Conservation (phyloP, 2,329 filamentous ascomycete species). For the Zasmidium cellare region DNA sequence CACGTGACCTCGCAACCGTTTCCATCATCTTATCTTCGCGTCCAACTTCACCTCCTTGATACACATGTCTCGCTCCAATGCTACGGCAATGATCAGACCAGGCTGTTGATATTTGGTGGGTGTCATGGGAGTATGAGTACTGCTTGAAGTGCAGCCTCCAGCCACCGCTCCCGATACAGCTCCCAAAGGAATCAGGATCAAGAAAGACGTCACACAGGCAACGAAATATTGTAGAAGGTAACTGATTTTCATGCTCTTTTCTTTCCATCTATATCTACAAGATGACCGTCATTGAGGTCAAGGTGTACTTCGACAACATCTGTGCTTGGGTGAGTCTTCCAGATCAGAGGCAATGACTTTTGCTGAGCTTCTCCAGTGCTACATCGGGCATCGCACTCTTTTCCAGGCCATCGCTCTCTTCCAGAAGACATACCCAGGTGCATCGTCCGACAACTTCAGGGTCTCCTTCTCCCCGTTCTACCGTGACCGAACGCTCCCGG, state of each 20-base stretch:
- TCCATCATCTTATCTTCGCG: not conserved
- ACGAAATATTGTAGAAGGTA: too few relatives aligned
- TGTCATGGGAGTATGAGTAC: too few relatives aligned
- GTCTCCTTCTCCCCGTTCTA: constrained; percentile 3
- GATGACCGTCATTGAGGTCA: constrained; percentile 7
- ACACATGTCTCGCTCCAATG: too few relatives aligned
- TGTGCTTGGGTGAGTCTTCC: constrained; percentile 5
- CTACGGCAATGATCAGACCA: too few relatives aligned
- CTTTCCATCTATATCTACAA: too few relatives aligned
- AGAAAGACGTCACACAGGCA: too few relatives aligned
- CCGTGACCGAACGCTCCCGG: constrained; percentile 4
- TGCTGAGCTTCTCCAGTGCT: not conserved
- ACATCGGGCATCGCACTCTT: constrained; percentile 7
- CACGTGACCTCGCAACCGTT: not conserved
- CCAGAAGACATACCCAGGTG: constrained; percentile 5
- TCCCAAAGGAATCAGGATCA: too few relatives aligned
- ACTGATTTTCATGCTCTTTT: too few relatives aligned
- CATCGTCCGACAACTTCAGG: not conserved
- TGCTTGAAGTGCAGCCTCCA: too few relatives aligned
- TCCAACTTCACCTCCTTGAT: not conserved
- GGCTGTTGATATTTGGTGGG: too few relatives aligned
- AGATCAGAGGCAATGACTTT: not conserved
- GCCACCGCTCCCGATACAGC: too few relatives aligned
- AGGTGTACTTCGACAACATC: constrained; percentile 5
- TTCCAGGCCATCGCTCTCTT: constrained; percentile 3